phyloP scores from a whole-genome alignment of 306 rosid genomes.

The Pachyrhizus erosus region DNA sequence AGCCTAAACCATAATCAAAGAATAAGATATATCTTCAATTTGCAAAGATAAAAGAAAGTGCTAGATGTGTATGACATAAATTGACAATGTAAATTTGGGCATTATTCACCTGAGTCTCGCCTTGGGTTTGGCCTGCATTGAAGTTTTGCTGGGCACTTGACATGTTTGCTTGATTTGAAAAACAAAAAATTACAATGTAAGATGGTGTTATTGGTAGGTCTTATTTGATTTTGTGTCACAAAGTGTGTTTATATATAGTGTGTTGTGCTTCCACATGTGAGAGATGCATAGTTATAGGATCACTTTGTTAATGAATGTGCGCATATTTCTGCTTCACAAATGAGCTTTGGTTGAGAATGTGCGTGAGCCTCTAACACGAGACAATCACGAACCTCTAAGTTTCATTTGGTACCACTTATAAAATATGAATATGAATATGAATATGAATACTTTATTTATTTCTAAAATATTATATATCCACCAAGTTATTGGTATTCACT shows the following conservation, averaged over 20 bases:
- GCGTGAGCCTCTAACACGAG: constrained; percentile 25
- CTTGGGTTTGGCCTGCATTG: constrained; percentile 52
- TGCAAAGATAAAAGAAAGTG: not conserved
- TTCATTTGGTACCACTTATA: not conserved
- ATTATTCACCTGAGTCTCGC: constrained; percentile 40
- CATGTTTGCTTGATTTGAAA: constrained; percentile 47
- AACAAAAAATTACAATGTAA: not conserved
- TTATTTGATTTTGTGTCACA: not conserved
- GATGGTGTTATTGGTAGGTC: not conserved
- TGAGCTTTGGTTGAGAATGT: constrained; percentile 4
- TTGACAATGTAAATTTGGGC: not conserved
- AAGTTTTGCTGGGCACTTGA: constrained; percentile 58
- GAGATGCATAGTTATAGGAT: constrained; percentile 38
- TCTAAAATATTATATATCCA: too few species aligned
- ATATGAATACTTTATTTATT: too few species aligned
- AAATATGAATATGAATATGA: too few species aligned
- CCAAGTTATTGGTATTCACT: too few species aligned
- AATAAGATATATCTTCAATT: too few species aligned
- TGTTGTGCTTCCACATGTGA: not conserved
- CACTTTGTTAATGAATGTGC: not conserved
- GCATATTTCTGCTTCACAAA: constrained; percentile 49
- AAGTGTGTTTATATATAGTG: constrained; percentile 7
- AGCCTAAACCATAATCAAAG: constrained; percentile 31
- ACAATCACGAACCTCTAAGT: constrained; percentile 23
- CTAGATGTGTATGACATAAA: not conserved